Base-by-base conservation (phyloP, 2,329 filamentous ascomycete genomes). In the Mycocentrospora acerina region DNA sequence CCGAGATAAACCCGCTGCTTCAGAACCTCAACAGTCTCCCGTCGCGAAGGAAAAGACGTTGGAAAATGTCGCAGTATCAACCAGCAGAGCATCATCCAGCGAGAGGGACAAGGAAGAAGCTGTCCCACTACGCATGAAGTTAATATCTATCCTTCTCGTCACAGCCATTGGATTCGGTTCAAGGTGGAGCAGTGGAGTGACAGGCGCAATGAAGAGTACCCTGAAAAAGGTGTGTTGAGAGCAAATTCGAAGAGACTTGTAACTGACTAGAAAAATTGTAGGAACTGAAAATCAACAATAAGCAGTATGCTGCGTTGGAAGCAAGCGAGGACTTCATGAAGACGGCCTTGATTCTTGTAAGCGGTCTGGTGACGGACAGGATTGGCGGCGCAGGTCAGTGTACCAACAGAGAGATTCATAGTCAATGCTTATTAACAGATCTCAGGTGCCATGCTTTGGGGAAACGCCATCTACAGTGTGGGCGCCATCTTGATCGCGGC, bases 311-410 rank as follows among this genome's bases (percentile, higher is more conserved):
- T 0, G 66, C 82, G 0, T 68, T 83, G 0, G 77, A 81, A 48
- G 75, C 79, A 0, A 82, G 79, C 29, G 76, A 82, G 46, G 74
- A 82, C 51, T 83, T 83, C 40, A 82, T 83, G 75, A 74, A 74
- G 11, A 80, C 77, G 0, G 67, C 73, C 0, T 58, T 83, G 3
- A 79, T 83, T 14, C 59, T 82, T 0, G 41, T 71, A 17, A 79
- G 72, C 15, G 80, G 80, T 1, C 46, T 80, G 2, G 54, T 82
- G 1, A 82, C 79, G 0, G 80, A 82, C 46, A 71, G 76, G 8
- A 71, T 80, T 12, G 80, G 80, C 2, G 80, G 80, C 17, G 79
- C 79, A 26, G 31, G 70, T 45, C 10, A 19, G 32, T 38, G 7
- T 25, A 25, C 24, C 24, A 25, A 11, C 15, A 6, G 16, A 6